A percentile compares a stretch with the other conserved stretches of the same genome.
These are phyloP conservation scores for Yamadazyma sp. DNA, from an alignment of 1,139 yeast genomes.

Conservation along the genomic window DNA sequence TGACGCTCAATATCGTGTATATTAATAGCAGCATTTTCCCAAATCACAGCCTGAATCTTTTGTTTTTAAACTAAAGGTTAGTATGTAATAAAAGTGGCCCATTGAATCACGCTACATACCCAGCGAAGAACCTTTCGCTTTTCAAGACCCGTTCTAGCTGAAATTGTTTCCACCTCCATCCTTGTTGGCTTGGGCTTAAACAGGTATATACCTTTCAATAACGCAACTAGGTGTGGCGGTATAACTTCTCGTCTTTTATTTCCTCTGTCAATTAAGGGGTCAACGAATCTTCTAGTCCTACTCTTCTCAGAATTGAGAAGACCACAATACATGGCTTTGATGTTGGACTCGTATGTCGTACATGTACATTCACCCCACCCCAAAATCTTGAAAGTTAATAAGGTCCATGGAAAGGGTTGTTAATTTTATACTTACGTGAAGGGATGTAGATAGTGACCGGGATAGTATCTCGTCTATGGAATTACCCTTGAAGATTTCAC, in stretches of 20 bases:
- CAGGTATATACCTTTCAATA: not conserved
- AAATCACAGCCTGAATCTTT: slow-evolving; percentile 2
- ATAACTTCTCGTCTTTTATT: not conserved
- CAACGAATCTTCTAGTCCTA: not conserved
- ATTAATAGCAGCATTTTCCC: not conserved
- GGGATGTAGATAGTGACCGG: not conserved
- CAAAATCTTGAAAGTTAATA: not conserved
- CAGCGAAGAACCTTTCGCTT: slow-evolving; percentile 1
- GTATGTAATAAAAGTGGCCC: not conserved
- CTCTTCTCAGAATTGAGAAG: not conserved
- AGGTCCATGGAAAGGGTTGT: not conserved
- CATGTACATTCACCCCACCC: not conserved
- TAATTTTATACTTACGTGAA: not conserved
- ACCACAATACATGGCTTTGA: not conserved
- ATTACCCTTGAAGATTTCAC: not conserved
- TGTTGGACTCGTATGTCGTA: not conserved
- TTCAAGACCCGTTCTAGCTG: slow-evolving; percentile 1
- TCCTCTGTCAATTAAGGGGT: not conserved
- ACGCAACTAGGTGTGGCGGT: not conserved
- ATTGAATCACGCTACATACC: slow-evolving; percentile 3
- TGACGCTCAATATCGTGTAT: not conserved
- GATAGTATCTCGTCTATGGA: not conserved
- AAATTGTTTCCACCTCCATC: not conserved
- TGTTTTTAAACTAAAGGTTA: slow-evolving; percentile 6
- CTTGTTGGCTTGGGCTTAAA: not conserved